Conservation (phyloP, 331 rosid genomes). For the Phaseolus coccineus region DNA sequence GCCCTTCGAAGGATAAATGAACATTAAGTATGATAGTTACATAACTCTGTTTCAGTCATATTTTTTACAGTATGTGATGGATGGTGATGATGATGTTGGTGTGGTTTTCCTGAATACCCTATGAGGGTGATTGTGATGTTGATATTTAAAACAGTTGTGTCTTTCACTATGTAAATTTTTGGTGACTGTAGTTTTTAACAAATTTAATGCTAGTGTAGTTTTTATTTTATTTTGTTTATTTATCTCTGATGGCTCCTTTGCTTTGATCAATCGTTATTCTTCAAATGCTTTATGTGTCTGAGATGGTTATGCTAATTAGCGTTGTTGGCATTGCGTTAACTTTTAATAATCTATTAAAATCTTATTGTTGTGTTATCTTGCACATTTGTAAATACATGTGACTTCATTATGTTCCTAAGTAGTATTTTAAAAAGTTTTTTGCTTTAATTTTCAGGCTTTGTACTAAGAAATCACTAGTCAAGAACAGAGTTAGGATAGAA, state of each 20-base stretch:
- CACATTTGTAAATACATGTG: not conserved
- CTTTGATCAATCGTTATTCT: not conserved
- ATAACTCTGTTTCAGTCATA: not conserved
- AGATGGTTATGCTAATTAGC: not conserved
- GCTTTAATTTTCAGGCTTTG: constrained; percentile 32
- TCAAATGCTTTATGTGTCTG: not conserved
- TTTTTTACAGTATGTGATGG: not conserved
- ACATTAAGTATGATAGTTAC: not conserved
- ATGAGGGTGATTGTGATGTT: not conserved
- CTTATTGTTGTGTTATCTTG: not conserved
- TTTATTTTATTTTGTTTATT: not conserved
- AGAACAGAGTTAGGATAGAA: constrained; percentile 3
- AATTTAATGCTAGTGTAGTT: not conserved
- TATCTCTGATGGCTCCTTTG: not conserved
- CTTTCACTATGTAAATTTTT: not conserved
- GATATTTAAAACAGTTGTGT: not conserved
- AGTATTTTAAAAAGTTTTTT: not conserved
- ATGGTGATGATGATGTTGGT: not conserved
- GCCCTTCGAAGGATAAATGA: not conserved
- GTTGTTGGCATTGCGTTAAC: not conserved
- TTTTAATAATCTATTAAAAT: not conserved
- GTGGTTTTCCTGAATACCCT: not conserved
- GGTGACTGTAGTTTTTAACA: not conserved
- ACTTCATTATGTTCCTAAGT: not conserved
- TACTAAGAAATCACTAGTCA: constrained; percentile 28